Base-by-base conservation (phyloP, 768 basidiomycete genomes). In the Astraeus odoratus region DNA sequence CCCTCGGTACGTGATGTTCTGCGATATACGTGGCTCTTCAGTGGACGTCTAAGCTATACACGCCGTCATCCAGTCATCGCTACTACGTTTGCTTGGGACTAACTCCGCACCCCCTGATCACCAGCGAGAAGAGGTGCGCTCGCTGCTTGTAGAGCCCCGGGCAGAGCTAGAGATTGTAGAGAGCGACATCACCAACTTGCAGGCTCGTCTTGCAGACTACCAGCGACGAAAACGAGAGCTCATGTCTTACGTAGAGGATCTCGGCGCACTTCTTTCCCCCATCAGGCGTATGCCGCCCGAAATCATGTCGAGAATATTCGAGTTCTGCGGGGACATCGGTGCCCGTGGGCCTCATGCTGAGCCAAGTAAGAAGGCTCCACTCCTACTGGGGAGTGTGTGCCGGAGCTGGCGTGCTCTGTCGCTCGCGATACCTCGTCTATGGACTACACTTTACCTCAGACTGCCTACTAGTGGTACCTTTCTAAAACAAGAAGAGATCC, bases 201-300 rank as follows among this genome's bases (percentile, higher is more conserved):
- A 61, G 31, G 51, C 61, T 46, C 60, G 60, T 47, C 61, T 61
- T 19, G 59, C 52, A 25, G 57, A 61, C 30, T 40, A 59, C 23
- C 61, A 61, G 50, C 59, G 48, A 18, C 52, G 60, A 39, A 60
- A 58, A 50, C 33, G 43, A 39, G 61, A 61, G 34, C 51, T 61
- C 24, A 41, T 49, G 12, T 56, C 56, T 23, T 63, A 61, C 44
- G 57, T 61, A 43, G 60, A 63, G 48, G 60, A 61, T 49, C 60
- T 61, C 40, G 59, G 52, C 43, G 61, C 60, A n/a, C 57, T 63
- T 46, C 56, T 61, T 20, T 61, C 60, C 16, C 60, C 60, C 39
- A 62, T 62, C 48, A 60, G 50, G 19, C 59, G 59, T 38, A 61
- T 62, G 59, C 60, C 60, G 10, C 60, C 61, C 19, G 60, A 62